A percentile compares a stretch with the other conserved stretches of the same genome.
These are phyloP conservation scores for Sporopachydermia quercuum DNA, from an alignment of 805 yeast genomes.

Conservation along the genomic window DNA sequence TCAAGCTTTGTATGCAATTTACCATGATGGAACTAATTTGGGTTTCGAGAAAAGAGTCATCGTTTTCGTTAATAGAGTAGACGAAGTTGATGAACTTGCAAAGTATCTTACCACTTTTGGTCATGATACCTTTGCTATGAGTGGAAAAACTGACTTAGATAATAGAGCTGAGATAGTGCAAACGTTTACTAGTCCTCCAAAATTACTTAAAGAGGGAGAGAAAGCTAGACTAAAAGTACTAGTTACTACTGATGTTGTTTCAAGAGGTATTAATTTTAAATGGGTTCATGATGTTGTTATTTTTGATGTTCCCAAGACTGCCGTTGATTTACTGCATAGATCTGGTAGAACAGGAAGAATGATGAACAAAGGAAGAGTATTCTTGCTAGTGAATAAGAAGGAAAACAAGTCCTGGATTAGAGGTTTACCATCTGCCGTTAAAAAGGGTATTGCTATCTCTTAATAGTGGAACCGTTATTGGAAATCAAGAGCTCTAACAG, in stretches of 20 bases:
- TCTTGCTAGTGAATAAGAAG: slow-evolving; percentile 53
- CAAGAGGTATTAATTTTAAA: slow-evolving; percentile 80
- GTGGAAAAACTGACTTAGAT: slow-evolving; percentile 47
- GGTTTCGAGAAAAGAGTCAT: slow-evolving; percentile 66
- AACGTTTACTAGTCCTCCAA: slow-evolving; percentile 52
- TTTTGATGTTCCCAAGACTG: slow-evolving; percentile 72
- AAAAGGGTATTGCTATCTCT: slow-evolving; percentile 27
- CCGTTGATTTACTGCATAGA: slow-evolving; percentile 80
- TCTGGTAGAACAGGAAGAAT: slow-evolving; percentile 92
- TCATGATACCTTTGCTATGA: slow-evolving; percentile 49
- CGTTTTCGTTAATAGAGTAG: slow-evolving; percentile 70
- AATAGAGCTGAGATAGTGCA: slow-evolving; percentile 43
- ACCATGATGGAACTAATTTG: slow-evolving; percentile 67
- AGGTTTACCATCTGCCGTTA: slow-evolving; percentile 59
- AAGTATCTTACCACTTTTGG: slow-evolving; percentile 35
- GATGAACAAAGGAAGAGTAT: slow-evolving; percentile 79
- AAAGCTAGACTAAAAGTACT: slow-evolving; percentile 41
- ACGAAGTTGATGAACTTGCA: slow-evolving; percentile 44
- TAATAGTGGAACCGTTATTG: too few relatives aligned
- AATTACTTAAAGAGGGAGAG: slow-evolving; percentile 14
- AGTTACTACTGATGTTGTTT: slow-evolving; percentile 76
- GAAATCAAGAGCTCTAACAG: too few relatives aligned
- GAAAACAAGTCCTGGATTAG: slow-evolving; percentile 69
- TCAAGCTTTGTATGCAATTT: slow-evolving; percentile 76
- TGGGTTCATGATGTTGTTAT: slow-evolving; percentile 70